A percentile compares a stretch with the other conserved stretches of the same genome.
These are phyloP conservation scores for Aspergillus biplanus DNA, from an alignment of 495 filamentous ascomycete species.

Conservation along the genomic window DNA sequence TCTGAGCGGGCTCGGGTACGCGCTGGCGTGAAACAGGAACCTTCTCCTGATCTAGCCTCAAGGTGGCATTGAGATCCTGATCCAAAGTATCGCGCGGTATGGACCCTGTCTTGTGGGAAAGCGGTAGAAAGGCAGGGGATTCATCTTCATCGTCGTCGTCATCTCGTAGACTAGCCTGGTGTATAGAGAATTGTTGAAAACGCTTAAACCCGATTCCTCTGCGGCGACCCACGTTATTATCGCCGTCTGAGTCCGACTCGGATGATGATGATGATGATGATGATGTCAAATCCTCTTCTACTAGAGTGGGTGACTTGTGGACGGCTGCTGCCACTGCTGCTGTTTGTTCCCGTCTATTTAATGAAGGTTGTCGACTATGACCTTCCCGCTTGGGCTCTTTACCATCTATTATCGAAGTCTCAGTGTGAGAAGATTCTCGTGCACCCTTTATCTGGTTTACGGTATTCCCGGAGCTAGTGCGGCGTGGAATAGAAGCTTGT, in stretches of 20 bases:
- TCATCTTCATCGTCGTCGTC: slow-evolving; percentile 56
- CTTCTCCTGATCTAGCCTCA: slow-evolving; percentile 53
- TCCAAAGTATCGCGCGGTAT: slow-evolving; percentile 29
- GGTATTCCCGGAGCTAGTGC: slow-evolving; percentile 63
- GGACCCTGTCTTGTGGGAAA: slow-evolving; percentile 40
- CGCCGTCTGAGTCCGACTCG: slow-evolving; percentile 58
- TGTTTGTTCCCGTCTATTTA: slow-evolving; percentile 36
- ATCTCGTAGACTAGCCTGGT: slow-evolving; percentile 38
- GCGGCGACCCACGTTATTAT: slow-evolving; percentile 51
- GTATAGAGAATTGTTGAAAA: slow-evolving; percentile 46
- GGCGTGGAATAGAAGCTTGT: slow-evolving; percentile 34
- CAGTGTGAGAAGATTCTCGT: slow-evolving; percentile 46
- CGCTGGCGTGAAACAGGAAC: slow-evolving; percentile 44
- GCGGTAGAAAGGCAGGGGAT: slow-evolving; percentile 75
- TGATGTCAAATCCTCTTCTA: slow-evolving; percentile 40
- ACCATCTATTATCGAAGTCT: slow-evolving; percentile 44
- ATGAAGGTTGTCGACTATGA: slow-evolving; percentile 32
- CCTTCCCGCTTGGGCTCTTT: slow-evolving; percentile 46
- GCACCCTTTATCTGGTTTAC: slow-evolving; percentile 41
- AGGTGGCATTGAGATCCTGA: slow-evolving; percentile 65
- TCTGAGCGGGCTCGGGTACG: slow-evolving; percentile 29
- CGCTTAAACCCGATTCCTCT: slow-evolving; percentile 36
- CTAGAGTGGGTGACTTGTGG: slow-evolving; percentile 39
- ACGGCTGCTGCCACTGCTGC: slow-evolving; percentile 20
- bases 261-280: slow-evolving; percentile 54